Percentiles rank a stretch among this genome's conserved stretches.
These are phyloP conservation scores for Podospora bellae-mahoneyi DNA, from an alignment of 495 filamentous ascomycete genomes.

Conservation along the genomic window DNA sequence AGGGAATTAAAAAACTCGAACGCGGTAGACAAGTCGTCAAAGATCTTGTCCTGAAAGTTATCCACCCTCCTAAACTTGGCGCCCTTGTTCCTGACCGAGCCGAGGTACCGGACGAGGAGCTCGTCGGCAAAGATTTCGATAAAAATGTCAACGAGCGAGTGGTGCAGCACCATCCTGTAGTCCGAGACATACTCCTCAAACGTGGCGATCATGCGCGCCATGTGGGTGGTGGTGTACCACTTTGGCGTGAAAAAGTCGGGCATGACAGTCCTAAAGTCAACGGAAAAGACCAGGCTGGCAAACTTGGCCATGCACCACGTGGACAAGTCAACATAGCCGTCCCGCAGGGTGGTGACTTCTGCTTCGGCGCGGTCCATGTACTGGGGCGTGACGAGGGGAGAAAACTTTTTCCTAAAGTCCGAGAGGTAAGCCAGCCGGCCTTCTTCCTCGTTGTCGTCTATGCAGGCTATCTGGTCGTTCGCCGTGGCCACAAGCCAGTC, in stretches of 20 bases:
- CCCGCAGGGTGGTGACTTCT: constrained; percentile 70
- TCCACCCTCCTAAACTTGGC: constrained; percentile 84
- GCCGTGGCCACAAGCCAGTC: constrained; percentile 96
- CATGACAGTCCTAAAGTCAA: constrained; percentile 79
- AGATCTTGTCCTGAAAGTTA: constrained; percentile 82
- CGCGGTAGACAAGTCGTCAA: constrained; percentile 79
- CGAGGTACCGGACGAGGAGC: constrained; percentile 83
- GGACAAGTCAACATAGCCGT: constrained; percentile 90
- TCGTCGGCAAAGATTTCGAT: constrained; percentile 90
- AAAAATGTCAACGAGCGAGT: constrained; percentile 79
- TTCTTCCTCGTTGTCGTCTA: constrained; percentile 78
- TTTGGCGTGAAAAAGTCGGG: constrained; percentile 83
- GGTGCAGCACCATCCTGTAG: constrained; percentile 74
- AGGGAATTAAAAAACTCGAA: constrained; percentile 70
- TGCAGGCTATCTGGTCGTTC: constrained; percentile 97
- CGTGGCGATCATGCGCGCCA: constrained; percentile 86
- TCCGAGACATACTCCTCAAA: constrained; percentile 92
- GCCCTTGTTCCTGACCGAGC: constrained; percentile 78
- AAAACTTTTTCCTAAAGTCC: constrained; percentile 74
- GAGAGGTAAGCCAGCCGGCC: constrained; percentile 71
- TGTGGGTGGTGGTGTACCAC: constrained; percentile 80
- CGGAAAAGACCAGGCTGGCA: constrained; percentile 73
- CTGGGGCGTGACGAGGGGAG: constrained; percentile 69
- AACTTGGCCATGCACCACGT: constrained; percentile 87
- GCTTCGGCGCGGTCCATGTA: constrained; percentile 70